Evolutionary conservation across 768 basidiomycete genomes (phyloP), one percentile per base, ranked within the genome.

Genomic region (Suillus variegatus): DNA sequence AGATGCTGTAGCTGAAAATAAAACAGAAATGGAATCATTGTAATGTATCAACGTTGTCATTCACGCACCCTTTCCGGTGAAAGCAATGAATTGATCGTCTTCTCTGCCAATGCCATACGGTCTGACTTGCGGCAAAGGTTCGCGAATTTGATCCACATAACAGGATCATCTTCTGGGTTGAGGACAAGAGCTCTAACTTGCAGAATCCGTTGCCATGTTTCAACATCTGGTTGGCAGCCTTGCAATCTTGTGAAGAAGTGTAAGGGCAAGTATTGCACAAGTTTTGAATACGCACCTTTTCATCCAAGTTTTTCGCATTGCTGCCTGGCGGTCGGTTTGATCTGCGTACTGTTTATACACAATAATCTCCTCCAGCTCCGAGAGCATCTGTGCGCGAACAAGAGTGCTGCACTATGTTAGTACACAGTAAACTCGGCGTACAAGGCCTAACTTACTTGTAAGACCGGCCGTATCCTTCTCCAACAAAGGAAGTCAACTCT

Each of bases 81-180:
- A 38, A 97, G 81, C 1, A 99, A 78, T 0, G 95, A 97, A 68
- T 95, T 93, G 72, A 99, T 91, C 0, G 97, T 97, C 80, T 99
- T 99, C 70, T 98, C 95, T 0, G 97, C 96, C 60, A 99, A 80
- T n/a, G 86, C 85, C 86, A 99, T 93, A 6, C 97, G 88, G 60
- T 97, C 95, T 20, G 88, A 92, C 78, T 97, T 97, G 61, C 97
- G 93, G 74, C 97, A 99, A 1, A 99, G 82, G 72, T 99, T 99
- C 3, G 97, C 94, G 73, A 99, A 98, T 78, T 97, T 95, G 78
- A 99, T 97, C 95, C 96, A 99, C 89, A 97, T 98, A 55, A 92
- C 86, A 52, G 93, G 94, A 74, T 98, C 95, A 67, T 97, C 95
- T 68, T 93, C 93, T 0, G 97, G 97, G 52, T 88, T 92, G 35